Evolutionary conservation across 305 asterid genomes (phyloP), one percentile per base, ranked within the genome.

Genomic region (Plantago lanceolata): DNA sequence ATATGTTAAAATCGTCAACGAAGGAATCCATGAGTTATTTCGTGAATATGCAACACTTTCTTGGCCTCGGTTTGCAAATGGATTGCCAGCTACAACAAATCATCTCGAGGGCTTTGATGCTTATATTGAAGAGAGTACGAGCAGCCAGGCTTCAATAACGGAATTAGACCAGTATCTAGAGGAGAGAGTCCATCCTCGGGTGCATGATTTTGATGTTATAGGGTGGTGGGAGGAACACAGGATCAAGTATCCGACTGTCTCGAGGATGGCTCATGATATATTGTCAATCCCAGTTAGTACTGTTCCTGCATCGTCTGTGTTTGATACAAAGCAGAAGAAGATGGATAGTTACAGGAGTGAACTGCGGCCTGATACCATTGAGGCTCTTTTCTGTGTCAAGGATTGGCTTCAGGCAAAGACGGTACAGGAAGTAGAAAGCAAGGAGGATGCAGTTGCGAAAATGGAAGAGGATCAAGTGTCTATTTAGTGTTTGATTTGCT

Each of bases 21-120:
- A 93, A 12, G 96, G n/a, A n/a, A n/a, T n/a, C n/a, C n/a, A n/a
- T n/a, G n/a, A n/a, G 77, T 81, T 93, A 2, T 93, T 89, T 77
- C 78, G 55, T 12, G 99, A 93, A 65, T 93, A 93, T 51, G 73
- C 82, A n/a, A n/a, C n/a, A n/a, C n/a, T n/a, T 17, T 72, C 86
- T 4, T 93, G 67, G 61, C 85, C 94, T 2, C 72, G 81, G 45
- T 95, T 86, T 5, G 84, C 71, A 11, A 79, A 85, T 18, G 91
- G 88, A 21, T 71, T 65, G 4, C 48, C 66, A 0, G 12, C 57
- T 12, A 80, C 84, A 63, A 16, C 68, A 0, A 93, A 81, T 61
- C 89, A 78, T 16, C 75, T 82, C 19, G 59, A 74, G 0, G 89
- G 78, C 48, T 85, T 85, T 12, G 92, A 85, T 5, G 80, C 68